Percentiles rank a stretch among this genome's conserved stretches.
Conservation (phyloP, 2,329 filamentous ascomycete genomes). For the Proliferodiscus dingleyae region DNA sequence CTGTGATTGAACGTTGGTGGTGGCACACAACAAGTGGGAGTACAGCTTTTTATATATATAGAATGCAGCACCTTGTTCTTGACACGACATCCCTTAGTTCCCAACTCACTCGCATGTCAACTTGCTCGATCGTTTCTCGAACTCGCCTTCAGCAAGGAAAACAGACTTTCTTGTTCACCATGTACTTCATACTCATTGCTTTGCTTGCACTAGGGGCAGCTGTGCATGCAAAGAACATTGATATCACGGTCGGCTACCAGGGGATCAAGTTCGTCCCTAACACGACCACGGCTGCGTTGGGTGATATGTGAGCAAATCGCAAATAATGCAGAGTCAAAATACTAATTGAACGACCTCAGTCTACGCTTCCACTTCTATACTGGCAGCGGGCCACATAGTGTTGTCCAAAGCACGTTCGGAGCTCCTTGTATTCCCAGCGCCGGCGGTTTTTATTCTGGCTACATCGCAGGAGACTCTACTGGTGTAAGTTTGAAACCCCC, state of each 20-base stretch:
- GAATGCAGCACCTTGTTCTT: too few relatives aligned
- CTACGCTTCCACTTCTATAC: conserved; percentile 41
- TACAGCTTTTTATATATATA: too few relatives aligned
- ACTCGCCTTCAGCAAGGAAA: too few relatives aligned
- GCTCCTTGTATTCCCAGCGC: conserved; percentile 29
- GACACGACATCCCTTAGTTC: too few relatives aligned
- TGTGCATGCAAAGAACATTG: conserved; percentile 3
- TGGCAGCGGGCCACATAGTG: conserved; percentile 45
- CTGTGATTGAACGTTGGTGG: too few relatives aligned
- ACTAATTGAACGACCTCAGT: conserved; percentile 33
- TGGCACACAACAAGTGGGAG: too few relatives aligned
- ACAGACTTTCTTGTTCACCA: not conserved
- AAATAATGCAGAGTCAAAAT: conserved; percentile 31
- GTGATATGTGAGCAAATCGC: conserved; percentile 22
- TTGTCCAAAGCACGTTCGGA: conserved; percentile 34
- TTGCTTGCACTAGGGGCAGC: conserved; percentile 1
- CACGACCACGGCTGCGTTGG: conserved; percentile 42
- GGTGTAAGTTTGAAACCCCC: conserved; percentile 17
- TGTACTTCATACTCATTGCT: not conserved
- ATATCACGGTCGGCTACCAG: conserved; percentile 12
- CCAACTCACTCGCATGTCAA: too few relatives aligned
- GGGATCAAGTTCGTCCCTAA: conserved; percentile 44
- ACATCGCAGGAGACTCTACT: conserved; percentile 7
- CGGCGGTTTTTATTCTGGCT: conserved; percentile 19
- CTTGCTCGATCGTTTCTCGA: too few relatives aligned